phyloP scores from a whole-genome alignment of 2,329 filamentous ascomycete genomes.

The Arthrobotrys megalospora region DNA sequence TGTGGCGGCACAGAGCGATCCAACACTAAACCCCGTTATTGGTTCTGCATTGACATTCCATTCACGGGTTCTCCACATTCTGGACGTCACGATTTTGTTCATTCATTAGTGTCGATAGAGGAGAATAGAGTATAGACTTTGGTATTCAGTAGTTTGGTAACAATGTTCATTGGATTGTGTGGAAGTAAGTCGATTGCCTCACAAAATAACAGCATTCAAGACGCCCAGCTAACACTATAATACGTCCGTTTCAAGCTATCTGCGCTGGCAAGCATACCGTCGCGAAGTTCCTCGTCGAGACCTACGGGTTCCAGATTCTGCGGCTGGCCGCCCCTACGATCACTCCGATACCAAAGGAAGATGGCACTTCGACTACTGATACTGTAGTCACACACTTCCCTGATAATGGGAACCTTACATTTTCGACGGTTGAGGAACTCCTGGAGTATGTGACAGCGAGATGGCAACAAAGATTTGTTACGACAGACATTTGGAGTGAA shows the following conservation, averaged over 20 bases:
- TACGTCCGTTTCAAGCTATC: slow-evolving; percentile 67
- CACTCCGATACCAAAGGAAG: slow-evolving; percentile 17
- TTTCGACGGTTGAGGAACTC: slow-evolving; percentile 77
- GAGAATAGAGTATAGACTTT: slow-evolving; percentile 8
- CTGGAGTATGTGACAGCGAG: slow-evolving; percentile 87
- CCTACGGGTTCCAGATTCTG: slow-evolving; percentile 79
- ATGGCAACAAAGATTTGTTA: slow-evolving; percentile 89
- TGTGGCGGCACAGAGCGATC: slow-evolving; percentile 33
- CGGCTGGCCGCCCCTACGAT: slow-evolving; percentile 44
- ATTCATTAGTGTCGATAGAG: neutral
- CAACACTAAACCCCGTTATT: slow-evolving; percentile 44
- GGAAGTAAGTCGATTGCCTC: slow-evolving; percentile 39
- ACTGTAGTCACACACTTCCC: slow-evolving; percentile 36
- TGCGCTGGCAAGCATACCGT: slow-evolving; percentile 94
- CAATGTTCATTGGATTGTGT: slow-evolving; percentile 57
- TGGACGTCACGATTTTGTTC: neutral
- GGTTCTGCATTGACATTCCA: slow-evolving; percentile 10
- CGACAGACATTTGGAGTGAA: slow-evolving; percentile 84
- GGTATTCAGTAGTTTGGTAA: neutral
- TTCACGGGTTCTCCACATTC: slow-evolving; percentile 28
- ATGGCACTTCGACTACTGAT: slow-evolving; percentile 1
- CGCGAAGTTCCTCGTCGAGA: slow-evolving; percentile 85
- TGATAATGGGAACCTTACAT: slow-evolving; percentile 66
- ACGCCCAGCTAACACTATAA: neutral
- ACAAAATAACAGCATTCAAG: neutral